Evolutionary conservation across 176 grass and related monocot species (phyloP).

Genomic region (Oropetium thomaeum): DNA sequence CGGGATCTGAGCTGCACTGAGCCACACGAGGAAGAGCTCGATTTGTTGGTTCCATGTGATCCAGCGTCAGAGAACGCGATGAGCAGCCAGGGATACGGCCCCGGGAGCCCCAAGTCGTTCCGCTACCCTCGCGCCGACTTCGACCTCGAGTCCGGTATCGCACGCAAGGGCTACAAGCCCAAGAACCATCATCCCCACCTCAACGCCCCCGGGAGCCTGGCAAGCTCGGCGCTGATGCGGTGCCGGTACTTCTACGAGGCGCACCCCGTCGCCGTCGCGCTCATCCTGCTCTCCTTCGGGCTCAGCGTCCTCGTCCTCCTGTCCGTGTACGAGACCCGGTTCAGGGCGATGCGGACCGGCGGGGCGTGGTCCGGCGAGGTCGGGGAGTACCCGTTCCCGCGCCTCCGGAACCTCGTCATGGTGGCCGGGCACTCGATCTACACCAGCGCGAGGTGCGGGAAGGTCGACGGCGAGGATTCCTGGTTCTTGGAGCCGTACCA

Average conservation of each 20-base stretch:
- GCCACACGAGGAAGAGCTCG: not conserved
- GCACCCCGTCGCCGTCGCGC: constrained; percentile 61
- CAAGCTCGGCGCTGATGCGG: constrained; percentile 34
- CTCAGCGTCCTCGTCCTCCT: constrained; percentile 57
- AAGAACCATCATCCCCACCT: constrained; percentile 51
- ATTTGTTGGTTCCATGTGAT: not conserved
- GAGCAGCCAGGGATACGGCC: constrained; percentile 65
- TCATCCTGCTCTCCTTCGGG: constrained; percentile 60
- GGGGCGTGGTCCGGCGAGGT: constrained; percentile 23
- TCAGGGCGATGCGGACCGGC: constrained; percentile 43
- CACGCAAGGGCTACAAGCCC: constrained; percentile 55
- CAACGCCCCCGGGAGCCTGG: constrained; percentile 35
- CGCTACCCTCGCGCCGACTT: constrained; percentile 74
- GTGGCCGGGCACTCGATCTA: constrained; percentile 92
- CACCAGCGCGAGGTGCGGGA: constrained; percentile 59
- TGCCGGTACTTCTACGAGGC: constrained; percentile 58
- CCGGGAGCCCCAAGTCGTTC: constrained; percentile 75
- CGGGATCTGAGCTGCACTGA: not conserved
- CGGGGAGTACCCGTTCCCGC: constrained; percentile 47
- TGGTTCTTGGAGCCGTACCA: constrained; percentile 91
- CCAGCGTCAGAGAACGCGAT: constrained; percentile 40
- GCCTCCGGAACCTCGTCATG: constrained; percentile 75
- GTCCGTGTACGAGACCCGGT: constrained; percentile 71
- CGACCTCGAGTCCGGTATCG: constrained; percentile 65
- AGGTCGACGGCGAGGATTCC: constrained; percentile 64